Conservation (phyloP, 2,329 filamentous ascomycete species). For the Verticillium nonalfalfae region DNA sequence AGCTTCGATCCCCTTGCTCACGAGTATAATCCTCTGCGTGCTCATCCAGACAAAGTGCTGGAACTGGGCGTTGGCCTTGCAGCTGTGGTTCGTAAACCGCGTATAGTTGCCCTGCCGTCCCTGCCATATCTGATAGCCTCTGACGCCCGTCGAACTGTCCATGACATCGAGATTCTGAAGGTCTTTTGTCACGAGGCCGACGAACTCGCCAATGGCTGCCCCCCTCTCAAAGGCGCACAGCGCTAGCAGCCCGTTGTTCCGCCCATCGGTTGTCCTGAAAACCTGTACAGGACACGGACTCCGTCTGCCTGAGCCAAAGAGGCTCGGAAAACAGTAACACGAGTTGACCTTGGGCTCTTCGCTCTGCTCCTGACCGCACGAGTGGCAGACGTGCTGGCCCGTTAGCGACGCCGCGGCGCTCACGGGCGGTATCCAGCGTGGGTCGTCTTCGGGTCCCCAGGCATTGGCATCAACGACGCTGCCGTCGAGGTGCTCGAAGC, state of each 20-base stretch:
- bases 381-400: constrained; percentile 24
- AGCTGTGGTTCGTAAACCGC: constrained; percentile 54
- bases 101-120: constrained; percentile 50
- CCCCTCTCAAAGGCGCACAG: constrained; percentile 43
- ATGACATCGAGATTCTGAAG: constrained; percentile 48
- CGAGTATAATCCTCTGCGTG: constrained; percentile 46
- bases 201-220: constrained; percentile 46
- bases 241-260: constrained; percentile 46
- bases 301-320: constrained; percentile 32
- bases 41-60: constrained; percentile 51
- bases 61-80: constrained; percentile 50
- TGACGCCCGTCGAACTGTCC: constrained; percentile 31
- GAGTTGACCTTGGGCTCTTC: constrained; percentile 39
- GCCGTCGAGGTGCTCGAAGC: constrained; percentile 41
- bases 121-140: constrained; percentile 51
- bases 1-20: constrained; percentile 46
- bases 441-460: constrained; percentile 40
- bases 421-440: constrained; percentile 29
- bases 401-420: constrained; percentile 17
- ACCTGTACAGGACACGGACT: constrained; percentile 37
- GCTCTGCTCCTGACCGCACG: constrained; percentile 41
- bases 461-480: constrained; percentile 38
- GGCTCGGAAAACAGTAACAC: constrained; percentile 45
- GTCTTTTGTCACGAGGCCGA: constrained; percentile 46
- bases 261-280: constrained; percentile 43